A percentile compares a stretch with the other conserved stretches of the same genome.
Conservation (phyloP, 805 yeast genomes). For the Metschnikowia continentalis region DNA sequence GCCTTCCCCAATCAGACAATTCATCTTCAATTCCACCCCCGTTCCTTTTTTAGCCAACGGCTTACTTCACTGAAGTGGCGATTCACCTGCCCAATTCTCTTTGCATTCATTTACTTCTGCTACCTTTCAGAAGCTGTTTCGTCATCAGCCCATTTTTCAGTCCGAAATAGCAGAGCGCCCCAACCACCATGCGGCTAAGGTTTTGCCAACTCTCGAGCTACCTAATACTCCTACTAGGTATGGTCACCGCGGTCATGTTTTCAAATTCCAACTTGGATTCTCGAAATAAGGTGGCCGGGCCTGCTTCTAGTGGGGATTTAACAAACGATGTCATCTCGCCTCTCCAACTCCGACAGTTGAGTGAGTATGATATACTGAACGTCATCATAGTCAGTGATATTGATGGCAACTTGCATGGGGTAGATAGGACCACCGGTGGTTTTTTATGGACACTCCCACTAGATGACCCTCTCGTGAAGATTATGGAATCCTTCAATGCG, state of each 20-base stretch:
- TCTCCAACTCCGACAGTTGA: conserved; percentile 35
- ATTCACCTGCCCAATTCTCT: too few species aligned
- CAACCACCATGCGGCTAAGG: not conserved
- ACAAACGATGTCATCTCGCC: conserved; percentile 25
- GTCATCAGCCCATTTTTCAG: not conserved
- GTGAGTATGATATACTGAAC: conserved; percentile 51
- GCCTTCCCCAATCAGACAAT: not conserved
- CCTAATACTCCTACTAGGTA: not conserved
- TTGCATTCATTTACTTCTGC: not conserved
- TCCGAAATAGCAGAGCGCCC: not conserved
- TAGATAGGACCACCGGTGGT: conserved; percentile 71
- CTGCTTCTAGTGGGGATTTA: not conserved
- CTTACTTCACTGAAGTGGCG: too few species aligned
- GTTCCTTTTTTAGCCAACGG: too few species aligned
- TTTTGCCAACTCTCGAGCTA: not conserved
- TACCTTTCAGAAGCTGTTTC: not conserved
- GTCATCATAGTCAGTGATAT: conserved; percentile 70
- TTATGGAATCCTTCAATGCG: conserved; percentile 16
- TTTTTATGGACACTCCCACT: conserved; percentile 72
- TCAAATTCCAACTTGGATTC: not conserved
- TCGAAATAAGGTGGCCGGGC: not conserved
- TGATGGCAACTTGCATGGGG: conserved; percentile 83
- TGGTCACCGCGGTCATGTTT: not conserved
- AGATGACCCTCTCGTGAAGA: conserved; percentile 56
- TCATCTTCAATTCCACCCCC: not conserved